A percentile compares a stretch with the other conserved stretches of the same genome.
Conservation (phyloP, 163 green algal species). For the Scenedesmus sp. region DNA sequence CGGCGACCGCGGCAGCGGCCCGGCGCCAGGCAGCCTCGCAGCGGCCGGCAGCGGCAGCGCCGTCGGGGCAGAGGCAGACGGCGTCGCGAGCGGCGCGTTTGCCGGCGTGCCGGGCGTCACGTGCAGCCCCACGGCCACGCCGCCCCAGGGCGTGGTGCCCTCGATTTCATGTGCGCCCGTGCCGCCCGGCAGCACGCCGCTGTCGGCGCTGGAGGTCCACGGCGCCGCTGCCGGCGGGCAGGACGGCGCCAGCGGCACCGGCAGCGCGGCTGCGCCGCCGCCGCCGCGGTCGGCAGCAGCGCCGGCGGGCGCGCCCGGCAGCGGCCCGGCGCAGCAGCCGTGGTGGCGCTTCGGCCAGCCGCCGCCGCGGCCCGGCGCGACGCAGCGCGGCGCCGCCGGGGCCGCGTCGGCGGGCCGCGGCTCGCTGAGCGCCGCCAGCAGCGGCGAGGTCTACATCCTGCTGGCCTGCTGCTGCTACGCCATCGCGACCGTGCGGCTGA, state of each 20-base stretch:
- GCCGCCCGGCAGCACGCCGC: neutral
- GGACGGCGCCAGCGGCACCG: slow-evolving; percentile 21
- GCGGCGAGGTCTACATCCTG: slow-evolving; percentile 48
- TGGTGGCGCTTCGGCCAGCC: too few species aligned
- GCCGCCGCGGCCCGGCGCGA: too few species aligned
- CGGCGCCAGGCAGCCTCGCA: neutral
- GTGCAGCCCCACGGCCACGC: slow-evolving; percentile 5
- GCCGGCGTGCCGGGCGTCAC: slow-evolving; percentile 1
- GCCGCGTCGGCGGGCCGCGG: too few species aligned
- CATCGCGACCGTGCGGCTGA: slow-evolving; percentile 47
- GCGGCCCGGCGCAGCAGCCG: slow-evolving; percentile 19
- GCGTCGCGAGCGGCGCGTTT: neutral
- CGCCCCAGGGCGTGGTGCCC: slow-evolving; percentile 9
- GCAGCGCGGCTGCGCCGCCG: neutral
- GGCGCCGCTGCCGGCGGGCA: neutral
- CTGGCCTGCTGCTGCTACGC: slow-evolving; percentile 47
- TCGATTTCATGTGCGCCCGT: slow-evolving; percentile 7
- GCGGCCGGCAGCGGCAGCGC: too few species aligned
- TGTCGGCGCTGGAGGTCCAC: too few species aligned
- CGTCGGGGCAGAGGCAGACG: too few species aligned
- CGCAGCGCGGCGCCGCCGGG: too few species aligned
- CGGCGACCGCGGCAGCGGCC: slow-evolving; percentile 16
- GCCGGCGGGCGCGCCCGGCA: neutral
- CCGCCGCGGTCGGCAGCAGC: neutral
- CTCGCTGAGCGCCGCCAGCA: slow-evolving; percentile 2